These are phyloP conservation scores for Fusarium coffeatum DNA, from an alignment of 2,329 filamentous ascomycete species.

Conservation along the genomic window DNA sequence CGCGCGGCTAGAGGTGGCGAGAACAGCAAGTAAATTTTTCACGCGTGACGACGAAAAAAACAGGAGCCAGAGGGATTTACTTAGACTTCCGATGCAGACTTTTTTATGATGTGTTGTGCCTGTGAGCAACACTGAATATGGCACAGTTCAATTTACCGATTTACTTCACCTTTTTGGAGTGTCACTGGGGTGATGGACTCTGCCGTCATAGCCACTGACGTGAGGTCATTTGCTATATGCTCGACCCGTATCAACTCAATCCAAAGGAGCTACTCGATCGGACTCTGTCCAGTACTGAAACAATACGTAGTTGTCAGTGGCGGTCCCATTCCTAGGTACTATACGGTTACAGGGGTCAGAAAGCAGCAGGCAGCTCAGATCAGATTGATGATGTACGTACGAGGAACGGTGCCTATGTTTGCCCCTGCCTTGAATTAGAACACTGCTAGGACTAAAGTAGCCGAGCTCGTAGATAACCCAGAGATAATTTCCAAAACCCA, in stretches of 20 bases:
- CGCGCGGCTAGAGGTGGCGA: conserved; percentile 32
- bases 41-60: conserved; percentile 7
- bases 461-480: background rate
- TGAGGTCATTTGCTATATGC: conserved; percentile 3
- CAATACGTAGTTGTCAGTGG: conserved; percentile 13
- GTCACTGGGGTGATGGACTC: background rate
- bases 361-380: background rate
- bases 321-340: conserved; percentile 13
- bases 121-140: background rate
- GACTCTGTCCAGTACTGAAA: background rate
- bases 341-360: conserved; percentile 8
- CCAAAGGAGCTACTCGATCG: background rate
- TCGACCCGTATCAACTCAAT: conserved; percentile 5
- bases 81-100: conserved; percentile 34
- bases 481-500: conserved; percentile 6
- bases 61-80: background rate
- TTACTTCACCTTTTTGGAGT: background rate
- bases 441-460: conserved; percentile 30
- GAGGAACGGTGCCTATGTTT: conserved; percentile 18
- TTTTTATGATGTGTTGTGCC: background rate
- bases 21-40: conserved; percentile 16
- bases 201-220: conserved; percentile 9
- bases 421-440: conserved; percentile 31
- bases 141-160: background rate
- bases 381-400: conserved; percentile 24